Percentiles rank a stretch among this genome's conserved stretches.
phyloP scores from a whole-genome alignment of 345 rosid species.

The Psidium friedrichsthalianum region DNA sequence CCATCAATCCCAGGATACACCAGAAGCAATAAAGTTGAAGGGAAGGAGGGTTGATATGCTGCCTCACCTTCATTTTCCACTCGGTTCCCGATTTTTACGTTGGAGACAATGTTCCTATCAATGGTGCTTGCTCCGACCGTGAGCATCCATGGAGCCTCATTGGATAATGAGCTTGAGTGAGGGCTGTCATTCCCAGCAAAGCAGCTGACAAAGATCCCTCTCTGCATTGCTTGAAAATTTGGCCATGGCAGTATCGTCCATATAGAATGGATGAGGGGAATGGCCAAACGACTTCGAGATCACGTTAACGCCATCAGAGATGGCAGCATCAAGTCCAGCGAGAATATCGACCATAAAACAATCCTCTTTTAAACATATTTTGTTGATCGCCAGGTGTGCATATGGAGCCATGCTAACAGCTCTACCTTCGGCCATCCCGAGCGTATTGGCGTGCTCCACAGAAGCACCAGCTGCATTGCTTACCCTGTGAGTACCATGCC shows the following conservation, averaged over 20 bases:
- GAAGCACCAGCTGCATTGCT: neutral
- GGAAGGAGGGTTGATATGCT: neutral
- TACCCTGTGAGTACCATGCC: neutral
- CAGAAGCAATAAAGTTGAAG: neutral
- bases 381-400: neutral
- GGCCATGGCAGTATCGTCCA: neutral
- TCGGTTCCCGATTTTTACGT: neutral
- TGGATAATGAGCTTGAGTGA: neutral
- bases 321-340: neutral
- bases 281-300: neutral
- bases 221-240: neutral
- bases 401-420: neutral
- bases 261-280: neutral
- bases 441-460: neutral
- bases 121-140: neutral
- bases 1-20: neutral
- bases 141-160: neutral
- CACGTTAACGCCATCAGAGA: neutral
- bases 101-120: neutral
- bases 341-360: accelerated
- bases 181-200: neutral
- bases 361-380: accelerated
- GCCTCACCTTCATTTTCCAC: neutral
- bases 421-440: neutral
- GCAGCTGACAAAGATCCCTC: neutral